A percentile compares a stretch with the other conserved stretches of the same genome.
phyloP scores from a whole-genome alignment of 2,329 filamentous ascomycete species.

The Colletotrichum tropicale region DNA sequence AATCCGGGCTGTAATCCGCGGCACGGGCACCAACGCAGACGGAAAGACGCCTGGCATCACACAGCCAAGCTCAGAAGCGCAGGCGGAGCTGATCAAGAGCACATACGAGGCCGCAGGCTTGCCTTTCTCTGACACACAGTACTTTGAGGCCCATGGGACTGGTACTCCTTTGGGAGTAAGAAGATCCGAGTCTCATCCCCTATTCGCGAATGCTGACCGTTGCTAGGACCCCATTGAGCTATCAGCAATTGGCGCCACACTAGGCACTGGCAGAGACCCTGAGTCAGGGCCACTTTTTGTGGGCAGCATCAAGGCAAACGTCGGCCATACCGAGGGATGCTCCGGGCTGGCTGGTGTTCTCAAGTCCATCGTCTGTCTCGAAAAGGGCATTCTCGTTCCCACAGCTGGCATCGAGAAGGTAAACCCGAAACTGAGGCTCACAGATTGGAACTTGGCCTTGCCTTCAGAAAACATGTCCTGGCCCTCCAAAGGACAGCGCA shows the following conservation, averaged over 20 bases:
- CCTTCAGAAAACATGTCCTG: slow-evolving; percentile 25
- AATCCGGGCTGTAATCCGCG: slow-evolving; percentile 34
- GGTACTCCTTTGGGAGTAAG: neutral
- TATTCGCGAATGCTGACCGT: slow-evolving; percentile 42
- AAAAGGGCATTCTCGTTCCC: slow-evolving; percentile 48
- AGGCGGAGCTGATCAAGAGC: slow-evolving; percentile 30
- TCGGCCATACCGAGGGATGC: slow-evolving; percentile 49
- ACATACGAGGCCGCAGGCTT: neutral
- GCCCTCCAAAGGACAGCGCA: slow-evolving; percentile 43
- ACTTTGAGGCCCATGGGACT: slow-evolving; percentile 55
- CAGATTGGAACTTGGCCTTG: slow-evolving; percentile 28
- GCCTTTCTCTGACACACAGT: slow-evolving; percentile 30
- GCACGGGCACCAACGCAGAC: slow-evolving; percentile 33
- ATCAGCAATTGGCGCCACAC: slow-evolving; percentile 48
- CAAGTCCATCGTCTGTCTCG: slow-evolving; percentile 45
- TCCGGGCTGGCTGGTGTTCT: slow-evolving; percentile 46
- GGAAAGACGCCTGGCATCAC: slow-evolving; percentile 40
- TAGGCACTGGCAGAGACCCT: slow-evolving; percentile 38
- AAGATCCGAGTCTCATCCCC: accelerated
- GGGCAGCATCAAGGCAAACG: slow-evolving; percentile 36
- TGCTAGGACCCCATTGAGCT: slow-evolving; percentile 61
- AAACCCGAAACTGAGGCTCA: slow-evolving; percentile 44
- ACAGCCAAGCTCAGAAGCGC: slow-evolving; percentile 37
- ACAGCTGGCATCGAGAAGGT: slow-evolving; percentile 53
- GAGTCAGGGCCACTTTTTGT: slow-evolving; percentile 32